Conservation (phyloP, 2,329 filamentous ascomycete genomes). For the Xylogone sp. region DNA sequence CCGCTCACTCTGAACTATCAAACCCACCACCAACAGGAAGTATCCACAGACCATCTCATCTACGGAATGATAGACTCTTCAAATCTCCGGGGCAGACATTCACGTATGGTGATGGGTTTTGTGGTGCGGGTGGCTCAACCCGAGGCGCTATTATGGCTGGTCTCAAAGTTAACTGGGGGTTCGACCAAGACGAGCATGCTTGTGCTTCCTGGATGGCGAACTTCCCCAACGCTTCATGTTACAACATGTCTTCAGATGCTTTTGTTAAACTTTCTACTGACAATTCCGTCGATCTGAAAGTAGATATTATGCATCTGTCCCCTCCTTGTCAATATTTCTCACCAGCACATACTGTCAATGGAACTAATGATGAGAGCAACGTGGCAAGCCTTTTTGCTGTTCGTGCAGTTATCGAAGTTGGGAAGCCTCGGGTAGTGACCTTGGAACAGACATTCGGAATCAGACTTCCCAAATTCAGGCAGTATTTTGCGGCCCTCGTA, state of each 20-base stretch:
- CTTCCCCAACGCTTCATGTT: constrained; percentile 37
- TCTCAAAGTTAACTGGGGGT: constrained; percentile 52
- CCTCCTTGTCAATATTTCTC: constrained; percentile 78
- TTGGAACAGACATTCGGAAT: constrained; percentile 78
- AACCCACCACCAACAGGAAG: constrained; percentile 16
- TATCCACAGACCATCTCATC: constrained; percentile 11
- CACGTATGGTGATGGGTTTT: constrained; percentile 69
- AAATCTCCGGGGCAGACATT: constrained; percentile 44
- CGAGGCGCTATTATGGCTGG: constrained; percentile 58
- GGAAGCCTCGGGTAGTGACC: constrained; percentile 66
- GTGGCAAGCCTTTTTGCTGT: constrained; percentile 54
- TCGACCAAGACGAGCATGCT: constrained; percentile 49
- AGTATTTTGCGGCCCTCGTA: constrained; percentile 57
- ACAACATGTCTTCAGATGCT: constrained; percentile 41
- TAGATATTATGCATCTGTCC: constrained; percentile 71
- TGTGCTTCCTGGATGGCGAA: constrained; percentile 20
- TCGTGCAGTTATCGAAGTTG: constrained; percentile 49
- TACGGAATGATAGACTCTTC: constrained; percentile 5
- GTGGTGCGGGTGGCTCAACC: constrained; percentile 68
- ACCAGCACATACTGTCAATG: constrained; percentile 59
- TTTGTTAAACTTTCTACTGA: constrained; percentile 22
- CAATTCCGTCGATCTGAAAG: constrained; percentile 30
- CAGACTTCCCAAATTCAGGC: constrained; percentile 44
- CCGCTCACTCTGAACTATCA: constrained; percentile 13
- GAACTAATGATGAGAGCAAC: constrained; percentile 63